Base-by-base conservation (phyloP, 305 asterid species). In the Fraxinus nigra region DNA sequence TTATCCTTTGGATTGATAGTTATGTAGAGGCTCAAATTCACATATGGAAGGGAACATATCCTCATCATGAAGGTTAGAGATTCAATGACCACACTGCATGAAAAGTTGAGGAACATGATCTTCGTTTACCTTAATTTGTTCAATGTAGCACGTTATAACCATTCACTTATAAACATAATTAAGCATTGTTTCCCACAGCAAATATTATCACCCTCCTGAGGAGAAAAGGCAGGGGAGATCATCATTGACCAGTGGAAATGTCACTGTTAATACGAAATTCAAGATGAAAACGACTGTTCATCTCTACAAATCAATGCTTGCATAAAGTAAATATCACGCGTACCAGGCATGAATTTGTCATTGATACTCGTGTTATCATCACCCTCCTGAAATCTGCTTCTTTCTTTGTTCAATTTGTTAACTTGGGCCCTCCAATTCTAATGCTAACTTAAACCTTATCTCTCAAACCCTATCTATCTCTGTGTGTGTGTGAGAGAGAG, bases 281-380 rank as follows among this genome's bases (percentile, higher is more conserved):
- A 85, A 82, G 81, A 34, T 85, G 90, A 89, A 89, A 89, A 87
- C 83, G 90, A 88, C 88, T 61, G 54, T 77, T 86, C 87, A 79
- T 18, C 38, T 20, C 72, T 37, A 54, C 70, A 81, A 76, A 86
- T 80, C 86, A 83, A 75, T 67, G 83, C 59, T 46, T 81, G 78
- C 79, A 40, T 63, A 79, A 86, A 63, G 83, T 61, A 3, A 83
- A 82, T 65, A 80, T 73, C 79, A 72, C 80, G 77, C 73, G 83
- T 3, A 24, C n/a, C 11, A 22, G 14, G n/a, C n/a, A 76, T 75
- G 26, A 75, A 40, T 37, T 7, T 73, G n/a, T 43, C 77, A 37
- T 74, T 37, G 34, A 33, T 32, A 72, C 54, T 59, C 69, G 28
- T 59, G 69, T 65, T 76, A 46, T 70, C 78, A 75, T 76, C 76